phyloP scores from a whole-genome alignment of 192 early-diverging fungal species.

The Gaertneriomyces semiglobifer region DNA sequence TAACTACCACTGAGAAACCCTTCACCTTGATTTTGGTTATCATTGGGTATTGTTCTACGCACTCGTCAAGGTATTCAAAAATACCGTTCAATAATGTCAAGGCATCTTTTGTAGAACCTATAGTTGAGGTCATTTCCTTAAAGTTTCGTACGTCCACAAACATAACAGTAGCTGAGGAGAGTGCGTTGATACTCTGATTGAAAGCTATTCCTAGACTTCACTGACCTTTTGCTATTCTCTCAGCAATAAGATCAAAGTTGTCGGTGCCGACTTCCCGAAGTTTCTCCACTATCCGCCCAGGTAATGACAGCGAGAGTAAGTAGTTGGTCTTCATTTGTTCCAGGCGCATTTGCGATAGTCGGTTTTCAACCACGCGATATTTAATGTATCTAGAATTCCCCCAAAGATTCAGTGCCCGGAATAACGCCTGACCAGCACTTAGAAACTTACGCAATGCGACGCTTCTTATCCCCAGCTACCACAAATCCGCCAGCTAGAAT shows the following conservation, averaged over 20 bases:
- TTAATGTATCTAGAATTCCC: constrained; percentile 35
- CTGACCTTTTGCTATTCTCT: constrained; percentile 30
- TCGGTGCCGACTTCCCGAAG: constrained; percentile 41
- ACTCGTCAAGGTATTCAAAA: constrained; percentile 46
- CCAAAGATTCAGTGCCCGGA: neutral
- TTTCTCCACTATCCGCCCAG: constrained; percentile 40
- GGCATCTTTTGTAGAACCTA: constrained; percentile 41
- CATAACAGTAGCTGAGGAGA: constrained; percentile 44
- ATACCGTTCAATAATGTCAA: constrained; percentile 41
- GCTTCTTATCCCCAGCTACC: constrained; percentile 16
- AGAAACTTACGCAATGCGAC: constrained; percentile 16
- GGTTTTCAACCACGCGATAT: constrained; percentile 36
- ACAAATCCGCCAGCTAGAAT: constrained; percentile 15
- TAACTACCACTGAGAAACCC: neutral
- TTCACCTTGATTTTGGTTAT: constrained; percentile 46
- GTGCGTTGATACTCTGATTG: neutral
- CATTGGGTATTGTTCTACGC: constrained; percentile 24
- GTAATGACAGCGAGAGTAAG: constrained; percentile 43
- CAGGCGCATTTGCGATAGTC: constrained; percentile 34
- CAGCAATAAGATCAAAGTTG: constrained; percentile 48
- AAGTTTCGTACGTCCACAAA: constrained; percentile 50
- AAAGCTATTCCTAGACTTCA: neutral
- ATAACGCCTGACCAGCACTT: neutral
- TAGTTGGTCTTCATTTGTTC: constrained; percentile 47
- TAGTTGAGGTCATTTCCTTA: constrained; percentile 35